Percentiles rank a stretch among this genome's conserved stretches.
Conservation (phyloP, 2,329 filamentous ascomycete species). For the Phaeoacremonium minimum region DNA sequence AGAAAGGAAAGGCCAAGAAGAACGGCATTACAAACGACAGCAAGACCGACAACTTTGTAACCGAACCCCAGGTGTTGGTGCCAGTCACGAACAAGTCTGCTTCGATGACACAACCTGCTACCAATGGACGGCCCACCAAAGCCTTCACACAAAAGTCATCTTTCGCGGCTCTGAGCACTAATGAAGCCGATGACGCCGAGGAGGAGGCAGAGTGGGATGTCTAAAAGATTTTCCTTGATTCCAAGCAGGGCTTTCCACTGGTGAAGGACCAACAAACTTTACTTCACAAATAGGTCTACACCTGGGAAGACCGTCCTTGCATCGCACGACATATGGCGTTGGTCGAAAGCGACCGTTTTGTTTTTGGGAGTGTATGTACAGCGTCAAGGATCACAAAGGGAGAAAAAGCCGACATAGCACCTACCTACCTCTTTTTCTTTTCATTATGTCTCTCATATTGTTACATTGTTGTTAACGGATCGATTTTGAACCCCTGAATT, state of each 20-base stretch:
- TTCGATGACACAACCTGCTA: slow-evolving; percentile 14
- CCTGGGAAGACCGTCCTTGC: not conserved
- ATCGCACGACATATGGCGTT: not conserved
- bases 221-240: slow-evolving; percentile 13
- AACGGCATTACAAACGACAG: slow-evolving; percentile 28
- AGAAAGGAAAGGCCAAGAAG: slow-evolving; percentile 36
- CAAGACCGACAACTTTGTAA: slow-evolving; percentile 15
- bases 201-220: slow-evolving; percentile 49
- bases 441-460: not conserved
- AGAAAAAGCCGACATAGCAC: not conserved
- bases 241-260: not conserved
- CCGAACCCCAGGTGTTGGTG: slow-evolving; percentile 11
- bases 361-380: slow-evolving; percentile 7
- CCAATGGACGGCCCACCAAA: slow-evolving; percentile 23
- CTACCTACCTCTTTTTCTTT: not conserved
- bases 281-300: not conserved
- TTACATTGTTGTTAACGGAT: no score
- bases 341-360: not conserved
- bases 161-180: slow-evolving; percentile 43
- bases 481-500: no score
- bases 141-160: slow-evolving; percentile 34
- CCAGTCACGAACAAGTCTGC: slow-evolving; percentile 12
- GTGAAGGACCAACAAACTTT: not conserved
- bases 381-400: slow-evolving; percentile 3
- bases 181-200: slow-evolving; percentile 32